A percentile compares a stretch with the other conserved stretches of the same genome.
These are phyloP conservation scores for Thermomyces lanuginosus DNA, from an alignment of 2,329 filamentous ascomycete species.

Conservation along the genomic window DNA sequence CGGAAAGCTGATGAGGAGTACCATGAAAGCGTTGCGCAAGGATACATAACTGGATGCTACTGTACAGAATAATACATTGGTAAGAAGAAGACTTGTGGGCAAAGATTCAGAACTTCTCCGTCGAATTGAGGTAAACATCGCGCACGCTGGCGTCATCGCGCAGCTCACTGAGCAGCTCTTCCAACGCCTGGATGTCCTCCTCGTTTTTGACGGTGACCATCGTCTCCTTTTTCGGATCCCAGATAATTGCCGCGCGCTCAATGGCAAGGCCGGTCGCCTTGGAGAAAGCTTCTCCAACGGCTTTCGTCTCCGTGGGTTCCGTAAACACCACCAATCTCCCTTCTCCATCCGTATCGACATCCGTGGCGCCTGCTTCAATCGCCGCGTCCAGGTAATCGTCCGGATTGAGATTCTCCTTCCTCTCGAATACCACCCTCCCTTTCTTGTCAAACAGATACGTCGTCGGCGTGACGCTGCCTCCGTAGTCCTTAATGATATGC, in stretches of 20 bases:
- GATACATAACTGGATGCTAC: constrained; percentile 10
- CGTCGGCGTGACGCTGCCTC: constrained; percentile 55
- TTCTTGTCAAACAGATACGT: constrained; percentile 73
- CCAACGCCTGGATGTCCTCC: constrained; percentile 40
- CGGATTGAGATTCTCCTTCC: constrained; percentile 38
- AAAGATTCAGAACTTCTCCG: no score
- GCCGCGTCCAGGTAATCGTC: constrained; percentile 65
- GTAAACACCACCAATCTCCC: constrained; percentile 56
- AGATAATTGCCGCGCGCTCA: constrained; percentile 64
- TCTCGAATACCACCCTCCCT: constrained; percentile 56
- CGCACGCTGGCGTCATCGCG: constrained; percentile 58
- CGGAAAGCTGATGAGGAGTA: constrained; percentile 58
- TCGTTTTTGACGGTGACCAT: constrained; percentile 46
- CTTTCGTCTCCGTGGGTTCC: constrained; percentile 47
- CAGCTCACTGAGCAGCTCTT: constrained; percentile 36
- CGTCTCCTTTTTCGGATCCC: constrained; percentile 68
- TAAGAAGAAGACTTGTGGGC: no score
- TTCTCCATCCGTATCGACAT: constrained; percentile 42
- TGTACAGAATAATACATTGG: no score
- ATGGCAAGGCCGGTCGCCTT: constrained; percentile 50
- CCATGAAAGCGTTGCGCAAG: constrained; percentile 57
- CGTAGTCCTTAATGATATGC: constrained; percentile 50
- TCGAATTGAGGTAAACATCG: constrained; percentile 57
- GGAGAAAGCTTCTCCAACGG: constrained; percentile 48
- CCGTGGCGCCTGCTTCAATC: constrained; percentile 62